Evolutionary conservation across 345 rosid genomes (phyloP), one percentile per base, ranked within the genome.

Genomic region (Luvunga scandens): DNA sequence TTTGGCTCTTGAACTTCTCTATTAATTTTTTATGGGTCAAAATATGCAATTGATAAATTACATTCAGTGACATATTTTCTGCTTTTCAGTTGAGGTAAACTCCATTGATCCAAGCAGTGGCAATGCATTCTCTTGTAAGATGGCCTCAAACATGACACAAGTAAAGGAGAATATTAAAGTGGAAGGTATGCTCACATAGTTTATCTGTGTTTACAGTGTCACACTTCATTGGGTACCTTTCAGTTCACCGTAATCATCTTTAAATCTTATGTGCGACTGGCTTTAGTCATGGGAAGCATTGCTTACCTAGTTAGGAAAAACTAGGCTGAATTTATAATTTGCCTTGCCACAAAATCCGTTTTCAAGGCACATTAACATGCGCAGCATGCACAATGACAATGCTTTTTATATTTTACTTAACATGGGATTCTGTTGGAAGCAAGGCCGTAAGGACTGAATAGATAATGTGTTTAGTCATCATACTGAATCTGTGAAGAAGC

Each of bases 111-210:
- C 83, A 76, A 81, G 81, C 81, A 75, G 81, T 77, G 71, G 77
- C 78, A 83, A 76, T 66, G 28, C 76, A 66, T 78, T 50, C 70
- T 76, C 81, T 45, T 70, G 72, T 83, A 87, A 89, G 86, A 92
- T 83, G 85, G 80, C 87, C 74, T 85, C 84, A 64, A 86, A 84
- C 65, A 74, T 71, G 70, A 73, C 79, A 77, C 91, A 84, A 78
- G 81, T 64, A 76, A 94, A 90, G 82, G 89, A 92, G 76, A 77
- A 7, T 60, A 55, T 87, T 69, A 92, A 91, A 88, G 80, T 85
- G 80, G 95, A 95, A 91, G 98, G 98, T 95, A 82, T 72, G 80
- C n/a, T 84, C 81, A 76, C 76, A 61, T 27, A 4, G 28, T 34
- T 22, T 25, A 65, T 68, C 13, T 69, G 66, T 57, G 1, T 24